Percentiles rank a stretch among this genome's conserved stretches.
These are phyloP conservation scores for Penicillium brevicompactum DNA, from an alignment of 2,329 filamentous ascomycete species.

Conservation along the genomic window DNA sequence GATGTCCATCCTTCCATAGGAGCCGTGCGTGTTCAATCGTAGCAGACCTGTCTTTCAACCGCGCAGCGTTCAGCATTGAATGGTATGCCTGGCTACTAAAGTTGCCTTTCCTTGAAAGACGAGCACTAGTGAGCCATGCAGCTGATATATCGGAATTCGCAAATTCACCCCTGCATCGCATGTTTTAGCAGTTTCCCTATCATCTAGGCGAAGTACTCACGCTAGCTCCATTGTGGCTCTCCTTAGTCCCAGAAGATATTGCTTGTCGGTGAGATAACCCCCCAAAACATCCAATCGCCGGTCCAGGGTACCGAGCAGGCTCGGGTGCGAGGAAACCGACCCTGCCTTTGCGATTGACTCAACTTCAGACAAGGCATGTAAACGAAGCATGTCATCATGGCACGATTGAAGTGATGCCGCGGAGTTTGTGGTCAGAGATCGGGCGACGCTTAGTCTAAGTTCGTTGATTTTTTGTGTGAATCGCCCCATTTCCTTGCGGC, in stretches of 20 bases:
- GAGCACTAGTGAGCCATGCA: slow-evolving; percentile 82
- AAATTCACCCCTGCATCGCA: slow-evolving; percentile 54
- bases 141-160: slow-evolving; percentile 74
- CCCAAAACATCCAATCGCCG: slow-evolving; percentile 86
- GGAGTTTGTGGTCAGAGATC: slow-evolving; percentile 72
- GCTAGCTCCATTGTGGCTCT: slow-evolving; percentile 84
- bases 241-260: slow-evolving; percentile 84
- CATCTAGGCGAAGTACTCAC: slow-evolving; percentile 10
- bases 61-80: slow-evolving; percentile 84
- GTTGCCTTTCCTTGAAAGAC: slow-evolving; percentile 81
- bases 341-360: slow-evolving; percentile 68
- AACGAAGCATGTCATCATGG: slow-evolving; percentile 80
- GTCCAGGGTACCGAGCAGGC: slow-evolving; percentile 60
- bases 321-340: slow-evolving; percentile 28
- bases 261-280: slow-evolving; percentile 88
- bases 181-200: slow-evolving; percentile 14
- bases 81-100: slow-evolving; percentile 88
- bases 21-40: slow-evolving; percentile 93
- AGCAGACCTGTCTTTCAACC: slow-evolving; percentile 80
- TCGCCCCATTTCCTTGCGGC: slow-evolving; percentile 50
- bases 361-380: slow-evolving; percentile 86
- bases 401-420: slow-evolving; percentile 81
- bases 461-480: slow-evolving; percentile 63
- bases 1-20: slow-evolving; percentile 89
- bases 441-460: slow-evolving; percentile 70